Evolutionary conservation across 352 stramenopile species (phyloP), one percentile per base, ranked within the genome.

Genomic region (Ophiocytium majus): DNA sequence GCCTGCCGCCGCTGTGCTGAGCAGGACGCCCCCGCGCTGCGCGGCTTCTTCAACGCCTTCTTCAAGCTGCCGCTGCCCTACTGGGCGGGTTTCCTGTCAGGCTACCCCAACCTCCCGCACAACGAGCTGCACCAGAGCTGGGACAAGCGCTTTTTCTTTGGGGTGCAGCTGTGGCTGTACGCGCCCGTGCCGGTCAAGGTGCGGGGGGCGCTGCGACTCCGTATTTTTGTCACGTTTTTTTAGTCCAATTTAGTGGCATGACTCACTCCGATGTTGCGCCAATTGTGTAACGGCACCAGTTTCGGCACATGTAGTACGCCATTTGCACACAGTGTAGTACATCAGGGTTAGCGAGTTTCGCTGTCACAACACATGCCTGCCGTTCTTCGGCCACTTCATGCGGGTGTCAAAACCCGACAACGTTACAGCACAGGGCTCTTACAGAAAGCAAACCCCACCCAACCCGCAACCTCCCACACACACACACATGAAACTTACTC

Each of bases 31-130:
- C 28, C 74, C 35, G 78, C 89, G 0, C 86, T 96, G 17, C 86
- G 92, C 35, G 93, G 92, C 34, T 96, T 95, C 90, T 96, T 96
- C 88, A 90, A 91, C 82, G 93, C 90, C 50, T 96, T 96, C 85
- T 96, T 96, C 82, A 87, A 91, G 64, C 83, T 96, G 5, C 91
- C 92, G 10, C 63, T 93, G 75, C 80, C 88, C 36, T 71, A 94
- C 34, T 96, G 93, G 93, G 90, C 86, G 81, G 92, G 93, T 50
- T 96, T 96, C 89, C 88, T 96, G 0, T 93, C 92, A 9, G 91
- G 92, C 31, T 95, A 92, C 92, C 91, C 91, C 1, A 91, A 91
- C 19, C 86, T 96, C 0, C 92, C 92, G 0, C 90, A 93, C 83
- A 95, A 95, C 85, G 90, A 94, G 33, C 86, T 90, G 79, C 93